Evolutionary conservation across 345 rosid genomes (phyloP).

Genomic region (Viola odorata): DNA sequence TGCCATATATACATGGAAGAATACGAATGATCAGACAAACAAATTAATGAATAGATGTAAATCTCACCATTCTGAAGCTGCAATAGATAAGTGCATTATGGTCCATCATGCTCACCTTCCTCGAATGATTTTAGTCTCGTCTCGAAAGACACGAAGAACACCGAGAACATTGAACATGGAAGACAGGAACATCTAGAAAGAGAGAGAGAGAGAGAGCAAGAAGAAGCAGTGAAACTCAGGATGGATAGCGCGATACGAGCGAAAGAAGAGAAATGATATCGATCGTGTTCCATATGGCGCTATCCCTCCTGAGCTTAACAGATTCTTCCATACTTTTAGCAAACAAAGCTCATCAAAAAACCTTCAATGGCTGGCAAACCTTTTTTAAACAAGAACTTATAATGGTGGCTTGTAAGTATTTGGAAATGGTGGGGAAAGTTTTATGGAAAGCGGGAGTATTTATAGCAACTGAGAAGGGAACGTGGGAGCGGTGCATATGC

Average conservation of each 20-base stretch:
- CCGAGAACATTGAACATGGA: no score
- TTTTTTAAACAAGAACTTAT: no score
- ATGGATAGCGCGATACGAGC: constrained; percentile 56
- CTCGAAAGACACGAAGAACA: no score
- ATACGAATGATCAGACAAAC: no score
- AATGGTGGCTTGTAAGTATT: background rate
- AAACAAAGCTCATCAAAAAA: no score
- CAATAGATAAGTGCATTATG: no score
- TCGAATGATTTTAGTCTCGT: no score
- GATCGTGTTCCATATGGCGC: constrained; percentile 36
- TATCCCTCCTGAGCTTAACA: constrained; percentile 87
- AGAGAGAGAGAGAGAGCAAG: constrained; percentile 23
- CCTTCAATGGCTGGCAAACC: no score
- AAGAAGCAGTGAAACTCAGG: constrained; percentile 72
- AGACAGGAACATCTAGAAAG: background rate
- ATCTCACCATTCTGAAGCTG: no score
- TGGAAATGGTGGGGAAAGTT: constrained; percentile 6
- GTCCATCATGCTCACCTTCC: no score
- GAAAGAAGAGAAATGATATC: background rate
- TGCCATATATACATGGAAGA: no score
- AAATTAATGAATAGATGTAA: no score
- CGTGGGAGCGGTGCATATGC: constrained; percentile 12
- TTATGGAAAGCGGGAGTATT: constrained; percentile 9
- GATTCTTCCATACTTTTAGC: constrained; percentile 44
- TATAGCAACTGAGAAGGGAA: constrained; percentile 24